These are phyloP conservation scores for Porcisia deanei DNA, from an alignment of 208 protist genomes.

Conservation along the genomic window DNA sequence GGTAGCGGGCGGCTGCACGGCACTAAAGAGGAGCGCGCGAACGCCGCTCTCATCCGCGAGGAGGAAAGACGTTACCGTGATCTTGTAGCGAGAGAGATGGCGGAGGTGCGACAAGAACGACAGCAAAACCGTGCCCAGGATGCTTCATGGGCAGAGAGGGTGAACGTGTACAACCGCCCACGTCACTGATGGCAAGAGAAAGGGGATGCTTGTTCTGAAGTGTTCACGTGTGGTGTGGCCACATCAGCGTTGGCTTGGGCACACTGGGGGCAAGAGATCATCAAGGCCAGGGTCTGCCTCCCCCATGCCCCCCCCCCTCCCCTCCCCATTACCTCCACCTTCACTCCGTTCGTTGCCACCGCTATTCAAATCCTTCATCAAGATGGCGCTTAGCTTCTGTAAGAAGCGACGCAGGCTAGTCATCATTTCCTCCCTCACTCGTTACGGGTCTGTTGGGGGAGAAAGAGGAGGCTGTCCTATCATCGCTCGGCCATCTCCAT, in stretches of 20 bases:
- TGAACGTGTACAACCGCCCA: slow-evolving; percentile 34
- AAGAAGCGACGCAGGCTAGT: not conserved
- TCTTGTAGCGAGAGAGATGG: slow-evolving; percentile 52
- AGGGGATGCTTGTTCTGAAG: not conserved
- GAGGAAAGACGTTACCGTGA: slow-evolving; percentile 70
- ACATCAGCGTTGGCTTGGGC: not conserved
- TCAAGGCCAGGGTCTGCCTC: not conserved
- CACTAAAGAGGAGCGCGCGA: slow-evolving; percentile 68
- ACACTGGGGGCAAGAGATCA: not conserved
- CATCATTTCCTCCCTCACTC: not conserved
- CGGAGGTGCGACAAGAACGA: slow-evolving; percentile 40
- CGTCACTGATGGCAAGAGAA: slow-evolving; percentile 3
- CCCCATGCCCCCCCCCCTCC: not conserved
- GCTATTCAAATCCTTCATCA: not conserved
- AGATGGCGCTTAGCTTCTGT: not conserved
- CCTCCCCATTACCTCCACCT: not conserved
- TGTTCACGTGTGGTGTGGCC: not conserved
- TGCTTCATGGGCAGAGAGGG: slow-evolving; percentile 60
- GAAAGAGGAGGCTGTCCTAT: not conserved
- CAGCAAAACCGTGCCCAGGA: slow-evolving; percentile 52
- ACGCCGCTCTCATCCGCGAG: slow-evolving; percentile 70
- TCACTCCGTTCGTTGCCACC: not conserved
- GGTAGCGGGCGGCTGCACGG: slow-evolving; percentile 82
- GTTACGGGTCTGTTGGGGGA: not conserved
- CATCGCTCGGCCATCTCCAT: too few species aligned